Conservation (phyloP, 208 protist species). For the Wallacemonas sp. region DNA sequence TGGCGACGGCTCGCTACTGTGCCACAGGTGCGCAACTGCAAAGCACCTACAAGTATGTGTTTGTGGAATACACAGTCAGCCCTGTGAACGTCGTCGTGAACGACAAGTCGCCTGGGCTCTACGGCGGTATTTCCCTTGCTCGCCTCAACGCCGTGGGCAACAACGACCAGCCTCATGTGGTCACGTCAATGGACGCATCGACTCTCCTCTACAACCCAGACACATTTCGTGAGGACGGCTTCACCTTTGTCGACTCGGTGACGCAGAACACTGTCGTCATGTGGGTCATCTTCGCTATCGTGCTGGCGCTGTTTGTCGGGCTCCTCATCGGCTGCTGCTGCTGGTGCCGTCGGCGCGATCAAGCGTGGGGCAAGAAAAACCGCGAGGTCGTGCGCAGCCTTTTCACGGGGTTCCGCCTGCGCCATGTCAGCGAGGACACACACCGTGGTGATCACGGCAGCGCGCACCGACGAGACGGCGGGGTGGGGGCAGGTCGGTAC, state of each 20-base stretch:
- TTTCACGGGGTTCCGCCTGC: background rate
- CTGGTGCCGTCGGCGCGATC: background rate
- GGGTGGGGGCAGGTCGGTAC: background rate
- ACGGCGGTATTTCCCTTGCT: background rate
- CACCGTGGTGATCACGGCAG: background rate
- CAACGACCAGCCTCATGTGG: background rate
- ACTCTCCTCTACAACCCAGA: background rate
- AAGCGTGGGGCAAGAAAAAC: background rate
- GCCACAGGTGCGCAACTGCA: background rate
- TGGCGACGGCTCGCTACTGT: background rate
- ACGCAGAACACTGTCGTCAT: conserved; percentile 8
- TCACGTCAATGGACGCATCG: background rate
- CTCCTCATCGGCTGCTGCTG: conserved; percentile 9
- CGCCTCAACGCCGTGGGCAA: background rate
- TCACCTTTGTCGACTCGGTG: background rate
- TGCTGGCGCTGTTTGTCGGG: conserved; percentile 2
- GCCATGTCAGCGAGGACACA: background rate
- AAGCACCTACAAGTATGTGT: background rate
- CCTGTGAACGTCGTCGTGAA: background rate
- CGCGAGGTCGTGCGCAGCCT: conserved; percentile 7
- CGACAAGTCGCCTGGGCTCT: background rate
- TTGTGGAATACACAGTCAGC: background rate
- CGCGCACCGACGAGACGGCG: background rate
- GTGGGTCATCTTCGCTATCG: conserved; percentile 10
- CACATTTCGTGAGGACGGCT: background rate